phyloP scores from a whole-genome alignment of 2,329 filamentous ascomycete species.

The Nemania diffusa region DNA sequence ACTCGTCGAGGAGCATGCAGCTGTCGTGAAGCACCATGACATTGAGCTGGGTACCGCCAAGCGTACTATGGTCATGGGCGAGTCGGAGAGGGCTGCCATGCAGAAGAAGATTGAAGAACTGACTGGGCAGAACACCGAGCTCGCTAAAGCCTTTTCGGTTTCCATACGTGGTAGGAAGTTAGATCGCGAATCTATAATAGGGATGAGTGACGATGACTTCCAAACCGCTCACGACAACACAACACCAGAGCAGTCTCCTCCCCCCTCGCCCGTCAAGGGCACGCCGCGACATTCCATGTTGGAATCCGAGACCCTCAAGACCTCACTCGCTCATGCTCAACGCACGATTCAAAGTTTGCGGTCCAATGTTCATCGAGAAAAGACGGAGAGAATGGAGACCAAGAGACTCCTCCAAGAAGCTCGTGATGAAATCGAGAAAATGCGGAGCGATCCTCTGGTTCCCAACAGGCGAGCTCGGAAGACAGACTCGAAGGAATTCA shows the following conservation, averaged over 20 bases:
- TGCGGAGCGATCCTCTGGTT: constrained; percentile 63
- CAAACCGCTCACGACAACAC: constrained; percentile 73
- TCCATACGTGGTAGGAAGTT: constrained; percentile 74
- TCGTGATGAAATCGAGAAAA: constrained; percentile 86
- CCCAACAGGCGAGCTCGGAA: constrained; percentile 71
- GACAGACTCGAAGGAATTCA: constrained; percentile 73
- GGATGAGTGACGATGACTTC: constrained; percentile 70
- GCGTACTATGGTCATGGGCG: constrained; percentile 79
- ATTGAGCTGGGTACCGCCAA: constrained; percentile 87
- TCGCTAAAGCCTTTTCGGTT: constrained; percentile 80
- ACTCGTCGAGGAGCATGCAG: constrained; percentile 81
- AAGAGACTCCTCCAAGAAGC: constrained; percentile 95
- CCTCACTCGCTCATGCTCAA: constrained; percentile 92
- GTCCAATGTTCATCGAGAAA: constrained; percentile 94
- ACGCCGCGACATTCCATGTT: constrained; percentile 90
- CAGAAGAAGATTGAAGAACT: constrained; percentile 90
- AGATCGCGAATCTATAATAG: constrained; percentile 70
- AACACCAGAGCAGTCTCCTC: constrained; percentile 90
- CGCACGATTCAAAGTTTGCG: constrained; percentile 96
- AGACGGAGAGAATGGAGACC: constrained; percentile 97
- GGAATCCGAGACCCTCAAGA: constrained; percentile 96
- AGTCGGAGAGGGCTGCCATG: constrained; percentile 80
- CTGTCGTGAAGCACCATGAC: constrained; percentile 83
- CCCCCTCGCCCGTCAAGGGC: constrained; percentile 87
- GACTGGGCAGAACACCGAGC: constrained; percentile 87